Conservation (phyloP, 1,139 yeast genomes). For the Arxiozyma bovina region DNA sequence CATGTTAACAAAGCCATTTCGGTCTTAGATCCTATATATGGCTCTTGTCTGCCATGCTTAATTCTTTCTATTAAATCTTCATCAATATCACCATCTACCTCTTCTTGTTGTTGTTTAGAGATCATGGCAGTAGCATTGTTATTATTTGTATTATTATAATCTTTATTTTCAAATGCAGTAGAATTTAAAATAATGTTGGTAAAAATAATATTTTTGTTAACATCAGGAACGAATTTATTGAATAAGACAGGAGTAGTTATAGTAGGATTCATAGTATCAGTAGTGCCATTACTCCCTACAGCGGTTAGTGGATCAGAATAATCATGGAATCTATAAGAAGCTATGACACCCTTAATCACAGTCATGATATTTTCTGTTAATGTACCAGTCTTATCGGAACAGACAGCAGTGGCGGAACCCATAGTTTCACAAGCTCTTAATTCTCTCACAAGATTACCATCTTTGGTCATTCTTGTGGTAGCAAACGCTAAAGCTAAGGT, state of each 20-base stretch:
- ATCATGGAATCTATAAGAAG: constrained; percentile 34
- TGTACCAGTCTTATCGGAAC: constrained; percentile 97
- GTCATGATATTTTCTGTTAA: constrained; percentile 89
- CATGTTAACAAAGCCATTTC: constrained; percentile 78
- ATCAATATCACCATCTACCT: constrained; percentile 6
- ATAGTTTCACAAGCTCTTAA: constrained; percentile 92
- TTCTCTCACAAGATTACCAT: constrained; percentile 91
- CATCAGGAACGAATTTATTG: constrained; percentile 17
- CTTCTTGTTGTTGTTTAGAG: background rate
- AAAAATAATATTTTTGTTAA: constrained; percentile 36
- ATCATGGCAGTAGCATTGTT: background rate
- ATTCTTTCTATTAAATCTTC: constrained; percentile 16
- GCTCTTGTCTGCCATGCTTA: constrained; percentile 36
- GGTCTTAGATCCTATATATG: constrained; percentile 84
- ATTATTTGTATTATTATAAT: constrained; percentile 9
- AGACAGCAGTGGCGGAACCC: constrained; percentile 97
- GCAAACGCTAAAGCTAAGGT: constrained; percentile 96
- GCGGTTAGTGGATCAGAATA: background rate
- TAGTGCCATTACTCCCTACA: background rate
- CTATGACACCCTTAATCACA: constrained; percentile 67
- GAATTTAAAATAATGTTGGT: constrained; percentile 71
- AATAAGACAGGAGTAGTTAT: background rate
- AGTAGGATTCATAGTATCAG: too few species aligned
- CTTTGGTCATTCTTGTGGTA: constrained; percentile 94
- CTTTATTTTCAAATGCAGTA: constrained; percentile 73